Conservation (phyloP, 805 yeast genomes). For the Metschnikowia proteae region DNA sequence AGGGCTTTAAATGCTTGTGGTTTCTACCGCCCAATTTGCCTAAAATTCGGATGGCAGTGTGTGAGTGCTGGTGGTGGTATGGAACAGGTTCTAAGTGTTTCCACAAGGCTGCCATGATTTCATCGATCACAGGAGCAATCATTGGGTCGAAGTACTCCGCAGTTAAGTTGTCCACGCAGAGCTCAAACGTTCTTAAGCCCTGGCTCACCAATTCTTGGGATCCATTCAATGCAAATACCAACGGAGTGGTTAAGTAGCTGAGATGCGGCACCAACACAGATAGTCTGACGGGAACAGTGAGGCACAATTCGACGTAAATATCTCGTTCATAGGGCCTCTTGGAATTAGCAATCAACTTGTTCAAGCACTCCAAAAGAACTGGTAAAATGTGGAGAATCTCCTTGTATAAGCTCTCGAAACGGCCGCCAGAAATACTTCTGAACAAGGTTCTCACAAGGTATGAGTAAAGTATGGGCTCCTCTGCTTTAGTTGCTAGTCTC, state of each 20-base stretch:
- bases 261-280: conserved; percentile 93
- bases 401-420: conserved; percentile 88
- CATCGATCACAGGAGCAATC: conserved; percentile 92
- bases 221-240: conserved; percentile 86
- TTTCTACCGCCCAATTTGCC: conserved; percentile 98
- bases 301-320: conserved; percentile 88
- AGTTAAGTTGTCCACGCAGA: conserved; percentile 93
- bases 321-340: conserved; percentile 88
- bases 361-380: conserved; percentile 77
- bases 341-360: conserved; percentile 77
- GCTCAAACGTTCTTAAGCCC: conserved; percentile 89
- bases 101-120: conserved; percentile 92
- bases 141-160: conserved; percentile 97
- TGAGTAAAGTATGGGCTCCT: conserved; percentile 88
- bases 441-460: conserved; percentile 84
- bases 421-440: conserved; percentile 94
- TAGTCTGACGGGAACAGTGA: conserved; percentile 92
- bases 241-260: conserved; percentile 82
- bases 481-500: conserved; percentile 74
- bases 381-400: conserved; percentile 91
- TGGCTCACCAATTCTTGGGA: conserved; percentile 89
- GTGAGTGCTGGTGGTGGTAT: conserved; percentile 91
- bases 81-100: conserved; percentile 88
- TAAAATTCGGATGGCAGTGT: conserved; percentile 85
- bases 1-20: conserved; percentile 76